A percentile compares a stretch with the other conserved stretches of the same genome.
Evolutionary conservation across 176 grass and related monocot genomes (phyloP).

Genomic region (Aegilops tauschii): DNA sequence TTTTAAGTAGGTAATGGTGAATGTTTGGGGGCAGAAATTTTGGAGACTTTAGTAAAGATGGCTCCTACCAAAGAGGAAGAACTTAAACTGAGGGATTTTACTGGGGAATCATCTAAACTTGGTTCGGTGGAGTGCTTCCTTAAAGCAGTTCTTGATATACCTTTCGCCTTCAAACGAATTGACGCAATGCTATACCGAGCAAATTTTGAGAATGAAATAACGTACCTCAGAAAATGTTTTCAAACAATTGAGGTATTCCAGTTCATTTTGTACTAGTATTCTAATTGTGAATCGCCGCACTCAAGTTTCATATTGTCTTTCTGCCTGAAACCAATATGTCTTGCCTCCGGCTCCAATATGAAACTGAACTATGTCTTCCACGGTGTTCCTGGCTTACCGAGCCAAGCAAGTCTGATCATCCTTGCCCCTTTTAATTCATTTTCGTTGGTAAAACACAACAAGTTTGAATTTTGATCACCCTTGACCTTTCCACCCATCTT

Average conservation of each 20-base stretch:
- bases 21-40: slow-evolving; percentile 69
- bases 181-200: slow-evolving; percentile 86
- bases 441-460: not conserved
- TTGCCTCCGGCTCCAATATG: not conserved
- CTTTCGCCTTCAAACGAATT: slow-evolving; percentile 90
- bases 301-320: not conserved
- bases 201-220: slow-evolving; percentile 95
- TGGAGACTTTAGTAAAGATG: slow-evolving; percentile 99
- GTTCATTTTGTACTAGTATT: not conserved
- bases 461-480: not conserved
- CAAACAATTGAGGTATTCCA: slow-evolving; percentile 71
- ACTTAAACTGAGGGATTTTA: slow-evolving; percentile 64
- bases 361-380: not conserved
- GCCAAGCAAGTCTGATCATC: no score
- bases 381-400: not conserved
- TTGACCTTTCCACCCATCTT: not conserved
- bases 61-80: slow-evolving; percentile 99
- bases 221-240: slow-evolving; percentile 85
- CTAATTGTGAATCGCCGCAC: not conserved
- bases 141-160: slow-evolving; percentile 80
- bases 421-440: not conserved
- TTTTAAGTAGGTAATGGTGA: slow-evolving; percentile 77
- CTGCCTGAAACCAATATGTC: not conserved
- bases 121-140: slow-evolving; percentile 80
- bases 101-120: slow-evolving; percentile 81